Base-by-base conservation (phyloP, 345 rosid species). In the Heritiera littoralis region DNA sequence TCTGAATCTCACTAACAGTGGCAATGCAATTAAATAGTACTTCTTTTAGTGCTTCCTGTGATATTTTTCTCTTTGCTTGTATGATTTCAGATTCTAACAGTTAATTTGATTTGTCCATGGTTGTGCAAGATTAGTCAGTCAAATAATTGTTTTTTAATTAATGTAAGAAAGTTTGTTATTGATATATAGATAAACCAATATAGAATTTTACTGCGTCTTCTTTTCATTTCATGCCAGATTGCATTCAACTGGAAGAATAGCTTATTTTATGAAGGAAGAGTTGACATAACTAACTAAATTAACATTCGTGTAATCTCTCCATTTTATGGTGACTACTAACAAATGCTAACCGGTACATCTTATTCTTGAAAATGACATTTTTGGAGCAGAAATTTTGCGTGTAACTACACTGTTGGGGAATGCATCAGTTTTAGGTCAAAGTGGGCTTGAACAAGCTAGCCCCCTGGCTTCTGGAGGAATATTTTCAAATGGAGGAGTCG, bases 391-490 rank as follows among this genome's bases (percentile, higher is more conserved):
- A 89, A 95, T 95, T 82, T n/a, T 56, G 74, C 58, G 74, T 69
- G 55, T 95, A 90, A 95, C 98, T 77, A 88, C 97, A 77, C 92
- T 92, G 86, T 92, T 96, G 98, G 97, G 89, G 98, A 94, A 94
- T 92, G 99, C 99, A 20, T 91, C 97, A 88, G 92, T 92, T 90
- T 88, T 96, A 86, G 94, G 99, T 86, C 98, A 91, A 91, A 92
- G 89, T 91, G 95, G 94, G 88, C 88, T 94, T 90, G 98, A 94
- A 86, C 97, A 89, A 87, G 94, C 89, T 88, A 92, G 91, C 91
- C 94, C 97, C 89, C 86, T 92, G 90, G 80, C 94, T 84, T 87
- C 96, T 58, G 94, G 97, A 92, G 95, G 99, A 87, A 88, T 89
- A 64, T 91, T 86, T 88, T 93, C 94, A 85, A 94, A 96, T 86